Evolutionary conservation across 2,329 filamentous ascomycete species (phyloP), one percentile per base, ranked within the genome.

Genomic region (Davidsoniella virescens): DNA sequence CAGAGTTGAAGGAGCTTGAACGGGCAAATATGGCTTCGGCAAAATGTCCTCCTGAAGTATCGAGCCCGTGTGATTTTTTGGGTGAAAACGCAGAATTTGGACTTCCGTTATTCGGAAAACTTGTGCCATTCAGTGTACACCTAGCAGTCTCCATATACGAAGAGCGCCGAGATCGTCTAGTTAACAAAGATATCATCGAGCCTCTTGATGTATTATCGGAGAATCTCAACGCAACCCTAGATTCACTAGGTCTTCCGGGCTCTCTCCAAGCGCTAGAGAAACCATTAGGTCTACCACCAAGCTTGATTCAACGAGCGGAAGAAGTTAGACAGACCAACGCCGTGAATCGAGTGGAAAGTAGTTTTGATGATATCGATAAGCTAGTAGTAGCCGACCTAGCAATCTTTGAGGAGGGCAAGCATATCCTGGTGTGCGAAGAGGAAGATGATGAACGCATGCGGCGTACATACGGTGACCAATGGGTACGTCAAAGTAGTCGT

Each of bases 71-170:
- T 49, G 79, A 85, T 1, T 80, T 84, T 62, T 72, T 98, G 3
- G 87, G 87, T 2, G 83, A 92, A 10, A 75, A 81, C 42, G 78
- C 78, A 12, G 82, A 88, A 52, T 83, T 95, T 58, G 90, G 92
- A 0, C 80, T 80, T 18, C 84, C 87, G 0, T 67, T 98, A 0
- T 96, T 98, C 62, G 78, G 84, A 2, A 92, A 90, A 58, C 73
- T 98, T 1, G 92, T 98, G 0, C 92, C 92, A 0, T 96, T 95
- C 62, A 87, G 88, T 0, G 92, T 96, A 0, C 92, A 98, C 60
- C 76, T 96, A 45, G 92, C 92, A 6, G 86, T 88, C 1, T 94
- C 87, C 44, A 94, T 96, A 33, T 98, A 98, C 60, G 87, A 87
- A 50, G 88, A 96, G 61, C 77, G 88, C 12, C 75, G 88, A 52